These are phyloP conservation scores for Gracilariopsis chorda DNA, from an alignment of 23 red algal species.

Conservation along the genomic window DNA sequence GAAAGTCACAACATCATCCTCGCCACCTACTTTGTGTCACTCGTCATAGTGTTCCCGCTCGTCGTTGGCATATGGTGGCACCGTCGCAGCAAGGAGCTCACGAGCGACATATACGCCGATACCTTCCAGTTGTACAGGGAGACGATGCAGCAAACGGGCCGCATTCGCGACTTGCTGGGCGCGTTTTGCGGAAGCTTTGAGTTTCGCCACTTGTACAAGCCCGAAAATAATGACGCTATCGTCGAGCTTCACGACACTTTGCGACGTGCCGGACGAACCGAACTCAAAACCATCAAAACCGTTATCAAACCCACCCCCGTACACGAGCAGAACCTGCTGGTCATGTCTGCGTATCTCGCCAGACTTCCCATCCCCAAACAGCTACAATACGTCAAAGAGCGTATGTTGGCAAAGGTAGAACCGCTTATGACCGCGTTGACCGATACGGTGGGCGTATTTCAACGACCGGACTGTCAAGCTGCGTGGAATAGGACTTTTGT, in stretches of 20 bases:
- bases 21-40: conserved; percentile 40
- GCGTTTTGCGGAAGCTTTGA: conserved; percentile 63
- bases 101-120: conserved; percentile 56
- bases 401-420: conserved; percentile 42
- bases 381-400: conserved; percentile 34
- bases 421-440: conserved; percentile 62
- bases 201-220: conserved; percentile 42
- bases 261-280: conserved; percentile 18
- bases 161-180: conserved; percentile 52
- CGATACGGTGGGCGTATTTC: conserved; percentile 65
- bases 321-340: conserved; percentile 44
- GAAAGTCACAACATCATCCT: conserved; percentile 75
- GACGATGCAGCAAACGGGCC: conserved; percentile 47
- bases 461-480: conserved; percentile 51
- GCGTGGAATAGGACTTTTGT: conserved; percentile 51
- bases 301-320: conserved; percentile 35
- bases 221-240: conserved; percentile 35
- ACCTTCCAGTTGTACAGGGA: conserved; percentile 73
- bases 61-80: conserved; percentile 86
- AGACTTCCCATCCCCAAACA: conserved; percentile 62
- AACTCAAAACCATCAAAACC: conserved; percentile 53
- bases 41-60: conserved; percentile 67
- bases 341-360: conserved; percentile 69
- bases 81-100: conserved; percentile 52
- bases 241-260: conserved; percentile 26